Evolutionary conservation across 768 basidiomycete genomes (phyloP).

Genomic region (Leccinum broughii): DNA sequence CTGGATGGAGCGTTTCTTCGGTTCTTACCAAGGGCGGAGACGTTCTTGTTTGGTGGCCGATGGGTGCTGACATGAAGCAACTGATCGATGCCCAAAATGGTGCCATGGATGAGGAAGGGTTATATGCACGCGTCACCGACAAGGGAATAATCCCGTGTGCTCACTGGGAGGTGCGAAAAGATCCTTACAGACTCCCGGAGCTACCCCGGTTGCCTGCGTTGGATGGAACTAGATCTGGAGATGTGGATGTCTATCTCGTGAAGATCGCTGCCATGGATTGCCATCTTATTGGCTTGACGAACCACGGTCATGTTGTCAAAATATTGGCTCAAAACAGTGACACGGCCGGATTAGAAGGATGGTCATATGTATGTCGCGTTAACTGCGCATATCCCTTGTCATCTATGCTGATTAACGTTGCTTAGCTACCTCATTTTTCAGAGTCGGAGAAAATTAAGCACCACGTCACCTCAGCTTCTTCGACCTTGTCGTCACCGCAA

Average conservation of each 20-base stretch:
- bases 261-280: constrained; percentile 80
- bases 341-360: constrained; percentile 41
- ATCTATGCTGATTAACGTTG: constrained; percentile 1
- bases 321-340: constrained; percentile 49
- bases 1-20: constrained; percentile 81
- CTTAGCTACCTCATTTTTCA: constrained; percentile 73
- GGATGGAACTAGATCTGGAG: constrained; percentile 22
- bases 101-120: constrained; percentile 44
- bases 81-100: constrained; percentile 39
- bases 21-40: constrained; percentile 71
- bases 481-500: constrained; percentile 39
- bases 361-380: constrained; percentile 69
- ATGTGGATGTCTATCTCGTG: constrained; percentile 50
- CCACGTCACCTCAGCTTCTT: constrained; percentile 45
- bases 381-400: background rate
- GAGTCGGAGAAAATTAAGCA: constrained; percentile 53
- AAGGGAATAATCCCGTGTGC: constrained; percentile 57
- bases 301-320: constrained; percentile 74
- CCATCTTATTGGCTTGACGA: constrained; percentile 77
- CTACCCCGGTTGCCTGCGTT: constrained; percentile 63
- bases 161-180: constrained; percentile 53
- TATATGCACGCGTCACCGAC: constrained; percentile 33
- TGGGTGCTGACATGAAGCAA: constrained; percentile 42
- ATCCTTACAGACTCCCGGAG: constrained; percentile 59
- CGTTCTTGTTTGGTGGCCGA: constrained; percentile 77